Evolutionary conservation across 2,329 filamentous ascomycete genomes (phyloP), one percentile per base, ranked within the genome.

Genomic region (Fusarium sarcochroum): DNA sequence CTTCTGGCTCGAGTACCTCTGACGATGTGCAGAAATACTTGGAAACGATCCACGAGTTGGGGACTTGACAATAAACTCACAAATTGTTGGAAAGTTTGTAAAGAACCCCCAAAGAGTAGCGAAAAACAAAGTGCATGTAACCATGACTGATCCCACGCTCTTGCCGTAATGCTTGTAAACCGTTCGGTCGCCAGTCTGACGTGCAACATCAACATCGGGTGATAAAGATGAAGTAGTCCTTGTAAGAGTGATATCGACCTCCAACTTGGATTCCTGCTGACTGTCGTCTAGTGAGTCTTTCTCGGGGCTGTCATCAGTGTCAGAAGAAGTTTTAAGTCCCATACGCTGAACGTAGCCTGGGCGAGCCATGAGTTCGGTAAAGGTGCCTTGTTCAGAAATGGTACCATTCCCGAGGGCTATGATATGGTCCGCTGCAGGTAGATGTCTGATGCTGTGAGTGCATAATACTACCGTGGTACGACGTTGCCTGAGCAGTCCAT

Each of bases 391-490:
- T 40, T 87, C 83, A 3, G 80, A 69, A 5, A 86, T 58, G 0
- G 69, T 76, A 1, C 84, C 84, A 0, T 67, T 20, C 0, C 78
- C 78, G 0, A 87, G 77, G 0, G 80, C 82, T 38, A 87, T 80
- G 13, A 87, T 80, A 38, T 84, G 80, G 45, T 87, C 82, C 35
- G 76, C 81, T 46, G 69, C 68, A 1, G 77, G 74, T 5, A 82
- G 51, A 53, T 76, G 73, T 1, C 74, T 68, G 8, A 78, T 60
- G 0, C 75, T 76, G 49, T 80, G 77, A 0, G 75, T 78, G 46
- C 78, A 75, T 3, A 87, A 70, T 1, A 87, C 59, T 2, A 81
- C 79, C 1, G 83, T 85, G 3, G 75, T 75, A 0, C 75, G 72
- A 9, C 79, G 66, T 17, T 68, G 72, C 17, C 77, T 75, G 5